Evolutionary conservation across 352 stramenopile species (phyloP).

Genomic region (Globisporangium spinosum): DNA sequence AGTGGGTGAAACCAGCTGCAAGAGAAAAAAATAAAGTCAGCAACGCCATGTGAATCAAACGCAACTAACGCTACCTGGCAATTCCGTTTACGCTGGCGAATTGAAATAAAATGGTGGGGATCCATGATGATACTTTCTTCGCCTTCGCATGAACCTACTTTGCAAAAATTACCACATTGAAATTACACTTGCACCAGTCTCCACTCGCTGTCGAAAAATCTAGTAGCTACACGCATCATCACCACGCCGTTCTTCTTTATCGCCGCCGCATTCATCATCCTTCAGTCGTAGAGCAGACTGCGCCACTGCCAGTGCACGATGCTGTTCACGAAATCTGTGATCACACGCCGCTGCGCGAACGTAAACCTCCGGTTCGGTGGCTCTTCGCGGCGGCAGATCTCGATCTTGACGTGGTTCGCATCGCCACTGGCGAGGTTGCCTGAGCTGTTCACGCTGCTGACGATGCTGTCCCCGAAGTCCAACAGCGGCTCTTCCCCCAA

Average conservation of each 20-base stretch:
- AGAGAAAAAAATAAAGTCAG: conserved; percentile 7
- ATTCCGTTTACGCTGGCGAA: neutral
- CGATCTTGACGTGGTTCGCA: conserved; percentile 32
- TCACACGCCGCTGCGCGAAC: conserved; percentile 73
- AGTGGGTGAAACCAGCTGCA: neutral
- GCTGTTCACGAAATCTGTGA: conserved; percentile 85
- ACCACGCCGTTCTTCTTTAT: neutral
- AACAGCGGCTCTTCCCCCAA: conserved; percentile 21
- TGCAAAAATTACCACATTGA: neutral
- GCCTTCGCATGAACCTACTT: neutral
- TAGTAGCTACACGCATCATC: neutral
- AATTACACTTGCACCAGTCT: neutral
- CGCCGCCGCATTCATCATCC: neutral
- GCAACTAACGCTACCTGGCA: neutral
- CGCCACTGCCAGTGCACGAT: conserved; percentile 89
- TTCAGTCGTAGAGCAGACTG: conserved; percentile 83
- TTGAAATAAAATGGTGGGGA: no score
- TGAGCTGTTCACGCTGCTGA: conserved; percentile 19
- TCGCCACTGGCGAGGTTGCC: conserved; percentile 4
- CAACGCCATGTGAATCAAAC: neutral
- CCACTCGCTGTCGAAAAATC: neutral
- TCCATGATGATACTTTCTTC: no score
- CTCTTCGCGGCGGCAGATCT: conserved; percentile 85
- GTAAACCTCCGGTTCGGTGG: conserved; percentile 76
- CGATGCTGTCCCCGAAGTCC: conserved; percentile 14